These are phyloP conservation scores for Dactylellina parvicollis DNA, from an alignment of 2,329 filamentous ascomycete genomes.

Conservation along the genomic window DNA sequence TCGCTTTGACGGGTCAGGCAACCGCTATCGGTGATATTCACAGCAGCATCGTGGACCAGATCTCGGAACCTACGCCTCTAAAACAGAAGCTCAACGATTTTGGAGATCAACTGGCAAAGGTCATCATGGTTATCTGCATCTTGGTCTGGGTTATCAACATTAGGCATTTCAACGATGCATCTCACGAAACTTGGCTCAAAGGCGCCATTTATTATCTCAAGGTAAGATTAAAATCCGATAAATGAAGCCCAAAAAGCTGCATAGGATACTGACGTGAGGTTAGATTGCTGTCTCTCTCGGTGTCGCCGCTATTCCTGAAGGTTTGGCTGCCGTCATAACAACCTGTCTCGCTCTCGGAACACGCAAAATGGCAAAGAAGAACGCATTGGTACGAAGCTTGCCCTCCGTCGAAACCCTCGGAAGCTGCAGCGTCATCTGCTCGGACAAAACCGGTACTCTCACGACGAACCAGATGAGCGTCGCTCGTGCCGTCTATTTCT, in stretches of 20 bases:
- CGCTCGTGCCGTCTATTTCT: conserved; percentile 85
- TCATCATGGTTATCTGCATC: conserved; percentile 96
- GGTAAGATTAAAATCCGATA: conserved; percentile 53
- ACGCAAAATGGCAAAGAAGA: conserved; percentile 98
- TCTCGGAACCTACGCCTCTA: conserved; percentile 93
- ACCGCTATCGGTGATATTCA: conserved; percentile 99
- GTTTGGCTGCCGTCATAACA: conserved; percentile 97
- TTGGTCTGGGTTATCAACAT: conserved; percentile 99
- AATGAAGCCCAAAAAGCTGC: too few relatives aligned
- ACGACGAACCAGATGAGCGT: conserved; percentile 99
- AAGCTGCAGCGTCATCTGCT: conserved; percentile 99
- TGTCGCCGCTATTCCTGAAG: conserved; percentile 96
- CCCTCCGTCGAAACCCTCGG: conserved; percentile 97
- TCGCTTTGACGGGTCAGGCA: conserved; percentile 85
- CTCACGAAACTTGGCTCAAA: conserved; percentile 92
- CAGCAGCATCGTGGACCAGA: conserved; percentile 97
- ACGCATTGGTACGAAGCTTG: conserved; percentile 93
- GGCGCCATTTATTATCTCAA: conserved; percentile 99
- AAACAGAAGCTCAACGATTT: conserved; percentile 99
- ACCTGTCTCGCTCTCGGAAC: conserved; percentile 96
- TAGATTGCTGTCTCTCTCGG: conserved; percentile 94
- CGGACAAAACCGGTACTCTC: conserved; percentile 97
- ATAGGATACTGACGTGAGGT: conserved; percentile 30
- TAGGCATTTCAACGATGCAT: conserved; percentile 92
- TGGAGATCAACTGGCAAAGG: conserved; percentile 93